A percentile compares a stretch with the other conserved stretches of the same genome.
Conservation (phyloP, 768 basidiomycete genomes). For the Panaeolus papilionaceus region DNA sequence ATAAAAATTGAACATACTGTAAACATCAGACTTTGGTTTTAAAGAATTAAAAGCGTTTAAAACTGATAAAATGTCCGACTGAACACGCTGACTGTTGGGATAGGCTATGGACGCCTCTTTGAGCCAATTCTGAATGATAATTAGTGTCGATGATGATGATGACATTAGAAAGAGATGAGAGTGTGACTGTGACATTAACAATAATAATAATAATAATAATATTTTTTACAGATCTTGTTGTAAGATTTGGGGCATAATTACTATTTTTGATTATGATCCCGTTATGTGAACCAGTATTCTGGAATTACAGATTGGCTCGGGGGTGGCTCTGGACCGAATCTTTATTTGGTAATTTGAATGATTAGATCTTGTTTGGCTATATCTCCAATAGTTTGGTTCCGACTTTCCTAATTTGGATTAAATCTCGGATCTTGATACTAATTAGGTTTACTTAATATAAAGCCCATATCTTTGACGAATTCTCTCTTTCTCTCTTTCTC, state of each 20-base stretch:
- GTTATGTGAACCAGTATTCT: slow-evolving; percentile 16
- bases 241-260: not conserved
- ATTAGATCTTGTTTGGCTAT: slow-evolving; percentile 27
- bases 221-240: not conserved
- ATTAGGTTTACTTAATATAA: slow-evolving; percentile 32
- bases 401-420: slow-evolving; percentile 51
- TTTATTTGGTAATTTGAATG: slow-evolving; percentile 40
- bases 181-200: slow-evolving; percentile 23
- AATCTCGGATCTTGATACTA: slow-evolving; percentile 59
- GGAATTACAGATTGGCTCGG: slow-evolving; percentile 18
- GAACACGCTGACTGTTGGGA: slow-evolving; percentile 58
- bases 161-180: not conserved
- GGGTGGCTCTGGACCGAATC: slow-evolving; percentile 22
- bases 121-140: slow-evolving; percentile 54
- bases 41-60: slow-evolving; percentile 62
- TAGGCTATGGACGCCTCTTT: slow-evolving; percentile 68
- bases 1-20: slow-evolving; percentile 54
- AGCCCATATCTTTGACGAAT: slow-evolving; percentile 26
- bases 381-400: slow-evolving; percentile 57
- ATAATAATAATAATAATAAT: too few species aligned
- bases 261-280: slow-evolving; percentile 16
- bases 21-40: slow-evolving; percentile 81
- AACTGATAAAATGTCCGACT: slow-evolving; percentile 64
- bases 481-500: slow-evolving; percentile 33
- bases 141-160: not conserved